phyloP scores from a whole-genome alignment of 371 early-diverging fungal genomes.

The Haplosporangium sp. region DNA sequence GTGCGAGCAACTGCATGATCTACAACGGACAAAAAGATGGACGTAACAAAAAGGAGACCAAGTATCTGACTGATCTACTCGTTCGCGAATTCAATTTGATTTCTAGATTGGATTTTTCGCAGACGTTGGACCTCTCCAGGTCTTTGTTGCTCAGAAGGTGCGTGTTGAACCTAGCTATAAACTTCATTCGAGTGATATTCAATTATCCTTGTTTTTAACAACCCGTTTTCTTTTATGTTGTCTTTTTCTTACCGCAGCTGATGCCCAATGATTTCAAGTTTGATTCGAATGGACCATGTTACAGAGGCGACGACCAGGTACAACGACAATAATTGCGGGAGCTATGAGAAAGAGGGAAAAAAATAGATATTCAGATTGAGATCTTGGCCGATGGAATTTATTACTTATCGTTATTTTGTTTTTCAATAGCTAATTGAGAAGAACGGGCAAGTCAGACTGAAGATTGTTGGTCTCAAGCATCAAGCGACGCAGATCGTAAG shows the following conservation, averaged over 20 bases:
- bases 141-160: slow-evolving; percentile 95
- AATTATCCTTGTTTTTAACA: neutral
- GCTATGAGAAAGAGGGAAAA: neutral
- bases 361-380: neutral
- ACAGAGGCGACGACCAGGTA: slow-evolving; percentile 86
- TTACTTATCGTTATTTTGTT: neutral
- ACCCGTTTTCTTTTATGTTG: neutral
- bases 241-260: slow-evolving; percentile 60
- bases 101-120: slow-evolving; percentile 96
- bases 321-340: slow-evolving; percentile 8
- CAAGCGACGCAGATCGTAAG: slow-evolving; percentile 95
- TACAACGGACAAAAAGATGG: too few relatives aligned
- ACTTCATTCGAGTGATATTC: neutral
- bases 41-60: neutral
- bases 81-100: neutral
- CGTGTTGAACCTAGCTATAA: neutral
- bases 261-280: slow-evolving; percentile 92
- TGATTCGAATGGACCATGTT: slow-evolving; percentile 90
- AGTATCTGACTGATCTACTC: neutral
- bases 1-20: too few relatives aligned
- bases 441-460: slow-evolving; percentile 88
- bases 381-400: neutral
- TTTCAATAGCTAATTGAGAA: slow-evolving; percentile 80
- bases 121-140: slow-evolving; percentile 95
- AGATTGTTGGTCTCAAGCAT: slow-evolving; percentile 94